Evolutionary conservation across 2,329 filamentous ascomycete species (phyloP), one percentile per base, ranked within the genome.

Genomic region (Hirsutella thompsonii): DNA sequence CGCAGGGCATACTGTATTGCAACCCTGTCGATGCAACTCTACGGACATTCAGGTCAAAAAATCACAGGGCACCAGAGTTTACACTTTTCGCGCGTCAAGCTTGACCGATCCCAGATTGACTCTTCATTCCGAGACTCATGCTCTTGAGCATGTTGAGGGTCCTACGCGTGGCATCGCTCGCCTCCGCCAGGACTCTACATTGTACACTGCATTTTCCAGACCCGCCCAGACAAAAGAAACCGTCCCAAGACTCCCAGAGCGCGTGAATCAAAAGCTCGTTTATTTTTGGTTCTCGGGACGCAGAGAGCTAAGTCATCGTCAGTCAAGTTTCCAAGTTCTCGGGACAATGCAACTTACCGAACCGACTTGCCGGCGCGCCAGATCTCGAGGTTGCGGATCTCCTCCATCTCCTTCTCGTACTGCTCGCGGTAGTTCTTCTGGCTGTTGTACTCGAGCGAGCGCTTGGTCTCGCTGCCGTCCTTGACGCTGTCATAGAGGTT

Each of bases 361-460:
- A 98, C 92, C 56, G 92, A 86, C 81, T 95, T 96, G 67, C 92
- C 92, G 51, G 92, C 92, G 61, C 85, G 80, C 92, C 92, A 98
- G 79, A 98, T 98, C 79, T 98, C 92, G 60, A 98, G 73, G 61
- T 88, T 78, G 59, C 90, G 84, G 72, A 98, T 96, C 75, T 96
- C 92, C 72, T 94, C 75, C 81, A 98, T 85, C 83, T 98, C 92
- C 61, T 86, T 79, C 79, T 95, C 88, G 69, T 89, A 98, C 71
- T 85, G 88, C 76, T 94, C 75, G 58, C 92, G 83, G 81, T 98
- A 98, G 70, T 98, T 88, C 55, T 78, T 71, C 69, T 93, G 87
- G 63, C 83, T 76, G 78, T 96, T 96, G 79, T 93, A 98, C 60
- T 95, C 88, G 60, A 98, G 82, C 47, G 87, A 92, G 67, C 92